Evolutionary conservation across 148 eudicot genomes (phyloP), one percentile per base, ranked within the genome.

Genomic region (Heliamphora exappendiculata): DNA sequence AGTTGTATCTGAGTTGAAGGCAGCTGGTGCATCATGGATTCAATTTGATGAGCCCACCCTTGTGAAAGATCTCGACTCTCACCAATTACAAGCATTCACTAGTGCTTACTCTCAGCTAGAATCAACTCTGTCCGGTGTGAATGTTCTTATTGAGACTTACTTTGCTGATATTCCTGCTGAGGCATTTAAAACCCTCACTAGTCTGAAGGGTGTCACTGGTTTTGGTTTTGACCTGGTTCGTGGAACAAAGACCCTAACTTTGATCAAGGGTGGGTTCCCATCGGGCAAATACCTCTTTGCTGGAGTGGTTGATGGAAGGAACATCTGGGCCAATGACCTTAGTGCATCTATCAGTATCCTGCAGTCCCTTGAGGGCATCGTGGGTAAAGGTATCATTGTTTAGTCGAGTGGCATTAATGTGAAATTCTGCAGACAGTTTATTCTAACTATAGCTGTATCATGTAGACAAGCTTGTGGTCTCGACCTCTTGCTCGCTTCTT

Each of bases 321-420:
- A 93, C 86, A 91, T 93, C 34, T 93, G 98, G 98, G 98, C 98
- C 78, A 93, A 93, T 78, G 97, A 93, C 81, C 89, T 91, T 26
- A 81, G 88, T 74, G 82, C 91, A 60, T 93, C 98, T 76, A 86
- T 93, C 26, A 73, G 74, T 60, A 76, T 86, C 49, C 86, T 93
- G 16, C 54, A 85, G 73, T 68, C 92, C 63, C 96, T 93, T 73
- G 97, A 88, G 84, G 84, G 88, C 67, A 74, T 85, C 47, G 98
- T 90, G 26, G 94, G 94, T 74, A 89, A 93, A 84, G 94, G 98
- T 93, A 79, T 75, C 47, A 36, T 41, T 66, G 49, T 24, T 47
- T n/a, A n/a, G n/a, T n/a, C n/a, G n/a, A n/a, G n/a, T n/a, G n/a
- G n/a, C n/a, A n/a, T n/a, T n/a, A n/a, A n/a, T n/a, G n/a, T n/a